Conservation (phyloP, 164 flowering plant species). For the Magnolia officinalis region DNA sequence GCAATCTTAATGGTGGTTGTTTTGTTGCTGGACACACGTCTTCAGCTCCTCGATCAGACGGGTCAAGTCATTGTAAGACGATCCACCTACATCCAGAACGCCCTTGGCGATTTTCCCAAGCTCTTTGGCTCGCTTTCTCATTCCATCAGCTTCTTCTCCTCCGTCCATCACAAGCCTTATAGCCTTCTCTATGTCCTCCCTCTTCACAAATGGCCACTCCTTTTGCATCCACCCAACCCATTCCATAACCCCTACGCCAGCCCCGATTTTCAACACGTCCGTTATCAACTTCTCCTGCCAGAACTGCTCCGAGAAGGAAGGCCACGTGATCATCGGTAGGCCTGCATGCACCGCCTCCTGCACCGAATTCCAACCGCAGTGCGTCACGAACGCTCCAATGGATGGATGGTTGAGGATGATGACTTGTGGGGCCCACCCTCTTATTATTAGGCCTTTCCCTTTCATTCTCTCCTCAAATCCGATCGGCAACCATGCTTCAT, state of each 20-base stretch:
- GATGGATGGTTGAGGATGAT: background rate
- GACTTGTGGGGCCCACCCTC: slow-evolving; percentile 33
- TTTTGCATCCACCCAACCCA: slow-evolving; percentile 7
- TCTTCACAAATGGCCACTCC: slow-evolving; percentile 2
- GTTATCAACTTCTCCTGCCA: slow-evolving; percentile 18
- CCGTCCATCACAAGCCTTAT: slow-evolving; percentile 18
- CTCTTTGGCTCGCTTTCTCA: slow-evolving; percentile 16
- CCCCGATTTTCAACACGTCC: slow-evolving; percentile 18
- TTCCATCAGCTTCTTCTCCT: slow-evolving; percentile 24
- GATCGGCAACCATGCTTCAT: background rate
- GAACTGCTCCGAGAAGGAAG: slow-evolving; percentile 15
- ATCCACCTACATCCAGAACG: slow-evolving; percentile 28
- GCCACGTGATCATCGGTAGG: slow-evolving; percentile 22
- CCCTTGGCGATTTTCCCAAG: slow-evolving; percentile 20
- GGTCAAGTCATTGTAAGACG: slow-evolving; percentile 20
- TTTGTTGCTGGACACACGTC: no score
- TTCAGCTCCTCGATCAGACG: slow-evolving; percentile 18
- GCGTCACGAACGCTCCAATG: background rate
- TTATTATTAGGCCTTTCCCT: slow-evolving; percentile 24
- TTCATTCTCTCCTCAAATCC: slow-evolving; percentile 15
- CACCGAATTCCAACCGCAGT: background rate
- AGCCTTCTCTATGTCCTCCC: slow-evolving; percentile 19
- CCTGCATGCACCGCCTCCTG: slow-evolving; percentile 15
- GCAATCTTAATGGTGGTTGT: no score
- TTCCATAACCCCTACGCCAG: slow-evolving; percentile 19